Percentiles rank a stretch among this genome's conserved stretches.
Conservation (phyloP, 208 protist species). For the Leishmania aethiopica region DNA sequence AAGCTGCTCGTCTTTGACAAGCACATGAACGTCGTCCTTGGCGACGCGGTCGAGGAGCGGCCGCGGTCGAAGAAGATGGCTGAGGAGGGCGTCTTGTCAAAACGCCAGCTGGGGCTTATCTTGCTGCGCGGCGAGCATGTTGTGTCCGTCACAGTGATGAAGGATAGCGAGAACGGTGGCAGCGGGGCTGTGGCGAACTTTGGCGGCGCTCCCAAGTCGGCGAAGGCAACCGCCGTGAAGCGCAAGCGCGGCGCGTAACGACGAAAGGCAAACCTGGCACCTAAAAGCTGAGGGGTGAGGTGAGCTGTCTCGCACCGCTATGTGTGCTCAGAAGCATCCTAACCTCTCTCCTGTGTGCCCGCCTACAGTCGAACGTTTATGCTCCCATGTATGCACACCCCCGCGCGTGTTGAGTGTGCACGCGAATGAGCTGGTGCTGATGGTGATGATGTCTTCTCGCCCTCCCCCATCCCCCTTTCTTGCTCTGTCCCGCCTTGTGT, state of each 20-base stretch:
- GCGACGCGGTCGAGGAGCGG: conserved; percentile 59
- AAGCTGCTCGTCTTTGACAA: conserved; percentile 85
- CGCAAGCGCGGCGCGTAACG: conserved; percentile 31
- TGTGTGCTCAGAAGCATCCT: background rate
- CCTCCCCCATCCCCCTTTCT: background rate
- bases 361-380: background rate
- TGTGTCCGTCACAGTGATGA: conserved; percentile 73
- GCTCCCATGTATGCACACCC: background rate
- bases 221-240: conserved; percentile 45
- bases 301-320: background rate
- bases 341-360: background rate
- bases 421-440: background rate
- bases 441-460: background rate
- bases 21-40: conserved; percentile 91
- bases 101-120: conserved; percentile 70
- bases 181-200: conserved; percentile 21
- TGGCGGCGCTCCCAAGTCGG: conserved; percentile 46
- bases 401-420: background rate
- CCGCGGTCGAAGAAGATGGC: conserved; percentile 72
- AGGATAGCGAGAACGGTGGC: conserved; percentile 19
- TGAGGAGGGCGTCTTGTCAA: conserved; percentile 51
- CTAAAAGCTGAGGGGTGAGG: background rate
- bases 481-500: background rate
- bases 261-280: background rate
- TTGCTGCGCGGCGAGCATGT: conserved; percentile 87